phyloP scores from a whole-genome alignment of 495 filamentous ascomycete species.

The Tuber calosporum region DNA sequence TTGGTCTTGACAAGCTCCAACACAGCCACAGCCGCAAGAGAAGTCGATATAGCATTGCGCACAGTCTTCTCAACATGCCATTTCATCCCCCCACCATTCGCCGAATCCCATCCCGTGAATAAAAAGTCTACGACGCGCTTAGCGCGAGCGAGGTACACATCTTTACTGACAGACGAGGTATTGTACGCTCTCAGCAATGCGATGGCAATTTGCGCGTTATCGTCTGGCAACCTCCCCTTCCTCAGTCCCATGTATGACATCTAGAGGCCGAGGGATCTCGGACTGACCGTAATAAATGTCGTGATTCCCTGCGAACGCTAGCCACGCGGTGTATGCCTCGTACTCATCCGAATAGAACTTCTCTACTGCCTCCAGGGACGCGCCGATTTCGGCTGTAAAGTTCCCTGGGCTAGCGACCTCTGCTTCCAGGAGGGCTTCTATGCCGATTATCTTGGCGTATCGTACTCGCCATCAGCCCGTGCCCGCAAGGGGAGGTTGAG shows the following conservation, averaged over 20 bases:
- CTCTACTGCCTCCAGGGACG: conserved; percentile 25
- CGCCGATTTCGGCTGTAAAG: conserved; percentile 23
- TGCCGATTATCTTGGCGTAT: conserved; percentile 25
- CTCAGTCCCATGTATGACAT: neutral
- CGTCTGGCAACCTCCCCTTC: conserved; percentile 20
- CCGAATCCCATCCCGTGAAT: conserved; percentile 29
- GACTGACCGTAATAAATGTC: conserved; percentile 38
- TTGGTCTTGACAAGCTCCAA: conserved; percentile 27
- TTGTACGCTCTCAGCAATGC: conserved; percentile 32
- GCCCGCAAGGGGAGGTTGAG: too few species aligned
- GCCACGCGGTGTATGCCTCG: conserved; percentile 36
- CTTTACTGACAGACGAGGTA: conserved; percentile 15
- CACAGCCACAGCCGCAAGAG: conserved; percentile 33
- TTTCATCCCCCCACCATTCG: conserved; percentile 30
- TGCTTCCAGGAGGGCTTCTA: conserved; percentile 36
- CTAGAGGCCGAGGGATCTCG: too few species aligned
- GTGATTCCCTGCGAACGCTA: conserved; percentile 21
- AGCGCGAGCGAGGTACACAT: conserved; percentile 26
- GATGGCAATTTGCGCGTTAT: conserved; percentile 39
- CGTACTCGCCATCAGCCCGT: neutral
- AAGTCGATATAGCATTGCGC: conserved; percentile 37
- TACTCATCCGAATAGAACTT: conserved; percentile 24
- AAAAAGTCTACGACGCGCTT: conserved; percentile 27
- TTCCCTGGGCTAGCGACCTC: conserved; percentile 22
- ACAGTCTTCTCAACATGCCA: conserved; percentile 31